phyloP scores from a whole-genome alignment of 106 monocot species.

The Hemerocallis citrina region DNA sequence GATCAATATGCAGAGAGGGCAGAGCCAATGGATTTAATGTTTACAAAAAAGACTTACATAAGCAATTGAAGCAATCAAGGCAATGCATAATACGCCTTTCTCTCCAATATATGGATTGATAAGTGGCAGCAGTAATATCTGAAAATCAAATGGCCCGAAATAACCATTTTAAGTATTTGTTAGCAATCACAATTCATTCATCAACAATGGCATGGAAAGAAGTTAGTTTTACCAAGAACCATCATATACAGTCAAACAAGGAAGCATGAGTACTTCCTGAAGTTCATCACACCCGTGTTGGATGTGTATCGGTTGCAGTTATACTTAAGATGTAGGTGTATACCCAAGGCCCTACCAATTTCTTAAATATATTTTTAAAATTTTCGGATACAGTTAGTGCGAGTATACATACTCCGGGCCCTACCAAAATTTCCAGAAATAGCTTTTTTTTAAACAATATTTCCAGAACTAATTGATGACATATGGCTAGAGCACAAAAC shows the following conservation, averaged over 20 bases:
- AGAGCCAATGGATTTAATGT: not conserved
- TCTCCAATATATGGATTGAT: slow-evolving; percentile 55
- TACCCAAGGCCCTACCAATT: not conserved
- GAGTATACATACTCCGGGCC: no score
- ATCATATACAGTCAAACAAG: not conserved
- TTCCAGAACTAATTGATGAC: no score
- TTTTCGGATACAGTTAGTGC: no score
- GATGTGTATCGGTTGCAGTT: no score
- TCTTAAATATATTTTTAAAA: not conserved
- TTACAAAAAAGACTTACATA: slow-evolving; percentile 40
- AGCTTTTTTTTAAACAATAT: no score
- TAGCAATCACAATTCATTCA: not conserved
- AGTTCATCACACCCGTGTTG: no score
- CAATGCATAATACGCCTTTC: slow-evolving; percentile 52
- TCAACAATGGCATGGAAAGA: not conserved
- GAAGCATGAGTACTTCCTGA: not conserved
- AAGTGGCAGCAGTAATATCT: slow-evolving; percentile 69
- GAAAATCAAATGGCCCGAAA: not conserved
- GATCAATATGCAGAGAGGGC: not conserved
- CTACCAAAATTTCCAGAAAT: no score
- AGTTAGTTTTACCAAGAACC: not conserved
- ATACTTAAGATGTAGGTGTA: no score
- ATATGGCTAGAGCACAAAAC: no score
- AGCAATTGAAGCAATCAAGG: slow-evolving; percentile 35
- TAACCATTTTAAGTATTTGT: not conserved